Percentiles rank a stretch among this genome's conserved stretches.
phyloP scores from a whole-genome alignment of 2,329 filamentous ascomycete species.

The Albophoma yamanashiensis region DNA sequence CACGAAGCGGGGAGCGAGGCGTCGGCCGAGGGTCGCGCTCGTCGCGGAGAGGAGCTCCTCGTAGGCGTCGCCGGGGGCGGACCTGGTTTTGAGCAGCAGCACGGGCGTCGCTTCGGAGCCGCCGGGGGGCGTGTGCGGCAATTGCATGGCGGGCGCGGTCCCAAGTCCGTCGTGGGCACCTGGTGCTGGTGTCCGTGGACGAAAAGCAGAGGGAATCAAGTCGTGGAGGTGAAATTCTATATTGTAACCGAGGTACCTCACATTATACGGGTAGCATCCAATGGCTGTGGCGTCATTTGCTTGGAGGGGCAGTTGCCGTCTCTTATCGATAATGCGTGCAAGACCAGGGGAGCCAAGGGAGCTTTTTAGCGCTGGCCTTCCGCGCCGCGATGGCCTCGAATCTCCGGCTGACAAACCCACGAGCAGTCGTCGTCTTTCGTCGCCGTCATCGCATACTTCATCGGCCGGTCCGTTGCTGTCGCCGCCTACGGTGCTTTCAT shows the following conservation, averaged over 20 bases:
- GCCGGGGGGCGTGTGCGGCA: background rate
- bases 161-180: background rate
- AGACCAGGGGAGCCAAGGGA: background rate
- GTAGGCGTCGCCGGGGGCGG: slow-evolving; percentile 60
- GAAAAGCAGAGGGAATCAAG: background rate
- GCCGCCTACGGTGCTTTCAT: background rate
- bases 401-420: background rate
- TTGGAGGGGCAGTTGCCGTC: background rate
- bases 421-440: background rate
- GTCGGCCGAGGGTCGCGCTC: slow-evolving; percentile 13
- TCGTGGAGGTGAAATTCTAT: no score
- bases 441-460: background rate
- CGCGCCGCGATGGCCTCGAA: background rate
- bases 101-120: slow-evolving; percentile 31
- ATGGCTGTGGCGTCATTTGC: background rate
- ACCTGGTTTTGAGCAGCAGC: slow-evolving; percentile 69
- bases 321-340: background rate
- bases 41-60: slow-evolving; percentile 49
- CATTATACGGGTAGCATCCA: background rate
- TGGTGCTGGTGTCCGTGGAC: background rate
- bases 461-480: background rate
- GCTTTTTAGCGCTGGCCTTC: background rate
- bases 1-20: slow-evolving; percentile 58
- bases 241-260: no score
- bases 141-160: background rate